Evolutionary conservation across 2,329 filamentous ascomycete species (phyloP).

Genomic region (Chaetomium olivaceum): DNA sequence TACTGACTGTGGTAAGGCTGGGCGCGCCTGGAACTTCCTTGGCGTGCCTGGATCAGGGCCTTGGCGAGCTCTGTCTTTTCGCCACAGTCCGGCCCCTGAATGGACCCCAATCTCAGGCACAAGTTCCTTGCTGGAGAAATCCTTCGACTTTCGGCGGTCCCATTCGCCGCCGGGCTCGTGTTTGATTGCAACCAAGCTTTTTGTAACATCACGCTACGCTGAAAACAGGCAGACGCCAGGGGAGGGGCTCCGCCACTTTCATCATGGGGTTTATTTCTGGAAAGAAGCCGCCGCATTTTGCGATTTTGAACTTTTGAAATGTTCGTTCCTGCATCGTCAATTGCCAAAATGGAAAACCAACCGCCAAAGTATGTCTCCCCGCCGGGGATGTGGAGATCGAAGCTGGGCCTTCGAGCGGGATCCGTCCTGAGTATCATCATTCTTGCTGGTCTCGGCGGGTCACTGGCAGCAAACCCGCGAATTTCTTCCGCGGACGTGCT

Average conservation of each 20-base stretch:
- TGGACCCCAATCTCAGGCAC: slow-evolving; percentile 3
- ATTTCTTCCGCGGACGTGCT: not conserved
- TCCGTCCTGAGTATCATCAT: slow-evolving; percentile 1
- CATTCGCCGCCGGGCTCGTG: not conserved
- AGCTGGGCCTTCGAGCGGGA: slow-evolving; percentile 10
- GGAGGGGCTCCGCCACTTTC: slow-evolving; percentile 1
- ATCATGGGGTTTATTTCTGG: not conserved
- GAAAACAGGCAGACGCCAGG: not conserved
- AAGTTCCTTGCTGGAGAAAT: not conserved
- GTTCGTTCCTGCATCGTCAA: not conserved
- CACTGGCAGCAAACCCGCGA: not conserved
- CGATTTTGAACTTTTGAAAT: not conserved
- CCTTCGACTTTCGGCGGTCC: not conserved
- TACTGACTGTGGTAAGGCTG: no score
- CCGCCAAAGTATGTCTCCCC: slow-evolving; percentile 24
- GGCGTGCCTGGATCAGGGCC: not conserved
- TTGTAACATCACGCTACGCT: not conserved
- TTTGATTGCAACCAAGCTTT: slow-evolving; percentile 1
- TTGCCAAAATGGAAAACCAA: slow-evolving; percentile 1
- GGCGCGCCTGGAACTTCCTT: not conserved
- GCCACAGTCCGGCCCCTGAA: not conserved
- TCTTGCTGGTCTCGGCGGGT: slow-evolving; percentile 9
- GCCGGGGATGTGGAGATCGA: slow-evolving; percentile 19
- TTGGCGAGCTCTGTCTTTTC: not conserved
- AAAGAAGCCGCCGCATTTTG: not conserved